Base-by-base conservation (phyloP, 352 stramenopile genomes). In the Pythium angustatum region DNA sequence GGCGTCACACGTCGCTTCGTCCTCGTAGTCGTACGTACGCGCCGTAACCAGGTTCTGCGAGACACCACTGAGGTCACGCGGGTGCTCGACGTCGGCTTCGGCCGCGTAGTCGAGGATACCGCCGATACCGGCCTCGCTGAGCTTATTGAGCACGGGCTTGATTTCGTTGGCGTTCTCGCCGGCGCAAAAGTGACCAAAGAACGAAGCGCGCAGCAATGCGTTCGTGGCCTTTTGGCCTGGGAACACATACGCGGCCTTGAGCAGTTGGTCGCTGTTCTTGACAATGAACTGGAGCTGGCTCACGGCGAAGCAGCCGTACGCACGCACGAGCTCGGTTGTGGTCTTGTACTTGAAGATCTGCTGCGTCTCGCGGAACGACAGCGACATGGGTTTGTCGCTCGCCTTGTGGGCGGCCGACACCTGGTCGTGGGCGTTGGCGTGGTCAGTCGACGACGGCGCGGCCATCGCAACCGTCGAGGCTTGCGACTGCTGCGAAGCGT, bases 111-210 rank as follows among this genome's bases (percentile, higher is more conserved):
- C 97, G 11, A 99, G 75, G 62, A 99, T 99, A 33, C 82, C 86
- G 12, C 93, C 93, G 53, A 99, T 96, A 17, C 91, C 91, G 2
- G 85, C 82, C 22, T 81, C 50, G 28, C 87, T 64, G 31, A 98
- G 76, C 43, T 96, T 77, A 22, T 79, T 47, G 26, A 97, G 81
- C 31, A 89, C 79, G 12, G 89, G 88, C 12, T 84, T 77, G 64
- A 97, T 96, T 67, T 89, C 82, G 30, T 94, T 82, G 50, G 87
- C 80, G 57, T 96, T 72, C 56, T 98, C 81, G 21, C 96, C 97
- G 15, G 91, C 96, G 75, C 97, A 99, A 72, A 99, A 99, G 60
- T 99, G 96, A 22, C 82, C 79, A 75, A 99, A 99, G 66, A 99
- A 98, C 11, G 94, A 98, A n/a, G 79, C 53, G 43, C 93, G 90